Base-by-base conservation (phyloP, 2,329 filamentous ascomycete species). In the Xylaria sp. region DNA sequence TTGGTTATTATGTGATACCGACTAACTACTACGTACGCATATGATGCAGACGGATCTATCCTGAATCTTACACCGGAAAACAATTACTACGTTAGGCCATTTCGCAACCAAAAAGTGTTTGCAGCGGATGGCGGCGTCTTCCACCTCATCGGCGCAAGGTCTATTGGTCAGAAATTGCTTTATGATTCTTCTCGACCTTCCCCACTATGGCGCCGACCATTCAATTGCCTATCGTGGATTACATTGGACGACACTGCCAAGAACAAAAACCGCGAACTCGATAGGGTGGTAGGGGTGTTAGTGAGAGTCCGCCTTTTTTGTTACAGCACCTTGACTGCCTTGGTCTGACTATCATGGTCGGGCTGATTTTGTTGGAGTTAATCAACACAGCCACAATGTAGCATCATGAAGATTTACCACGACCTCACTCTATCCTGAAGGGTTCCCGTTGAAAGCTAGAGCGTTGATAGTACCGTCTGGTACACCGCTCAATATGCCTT, bases 391-490 rank as follows among this genome's bases (percentile, higher is more conserved):
- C 59, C 55, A 32, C 54, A 23, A 23, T 8, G 9, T 3, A 44
- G 20, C 34, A 52, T 41, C 23, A n/a, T 37, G 5, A 15, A 51
- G 28, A 25, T 9, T 41, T n/a, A 20, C 28, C 18, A 20, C 46
- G 12, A 34, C 46, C 44, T 34, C 54, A 32, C n/a, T 28, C 39
- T 46, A 62, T 41, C 46, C 50, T 8, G 50, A 67, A 1, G 70
- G 58, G 34, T 62, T 70, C 1, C 68, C 71, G 39, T 75, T 74
- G 50, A 72, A 75, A 37, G 71, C 72, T n/a, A 75, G 28, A 28
- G 71, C 54, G 32, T 74, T 73, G 13, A 64, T 61, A 18, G 70
- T 74, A 7, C 69, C 72, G 2, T 25, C 55, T 3, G 66, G 69
- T 6, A 71, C 52, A 25, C 70, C 62, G 1, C 32, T 44, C 10